Evolutionary conservation across 306 rosid species (phyloP), one percentile per base, ranked within the genome.

Genomic region (Vicia sativa): DNA sequence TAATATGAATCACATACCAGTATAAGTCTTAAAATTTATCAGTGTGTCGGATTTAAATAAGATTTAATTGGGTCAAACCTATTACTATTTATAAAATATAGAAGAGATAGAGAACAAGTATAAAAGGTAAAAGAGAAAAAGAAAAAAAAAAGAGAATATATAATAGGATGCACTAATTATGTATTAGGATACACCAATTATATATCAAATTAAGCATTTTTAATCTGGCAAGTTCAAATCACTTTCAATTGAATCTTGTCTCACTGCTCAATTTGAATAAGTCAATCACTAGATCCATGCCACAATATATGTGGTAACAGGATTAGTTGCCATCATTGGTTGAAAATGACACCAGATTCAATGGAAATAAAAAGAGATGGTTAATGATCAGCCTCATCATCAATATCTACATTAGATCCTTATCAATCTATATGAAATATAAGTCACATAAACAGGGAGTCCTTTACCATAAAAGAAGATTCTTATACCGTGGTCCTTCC

Each of bases 241-340:
- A 67, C 49, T 39, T 57, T 25, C 5, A 23, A 23, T 61, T 58
- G 74, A 74, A 62, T 41, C 75, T 28, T 50, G 72, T 35, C 18
- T 59, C 44, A 19, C 9, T 37, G 2, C 23, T 43, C 50, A 65
- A 65, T 55, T 79, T 81, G 84, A 16, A 70, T 58, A 46, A 45
- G 46, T 84, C 87, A 57, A 2, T 34, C 83, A 63, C 21, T 65
- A 57, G 79, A 81, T 77, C 50, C 55, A 80, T 34, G 38, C 38
- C 38, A 34, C 8, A 34, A 54, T 7, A 70, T 42, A 46, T 31
- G 65, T 26, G 80, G 80, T 74, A 71, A 74, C 77, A 75, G 80
- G 77, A 81, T 60, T 80, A 77, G 76, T 74, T 61, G 56, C 82
- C 81, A 85, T 88, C 83, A 85, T 88, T 85, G 76, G 84, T 7